Conservation (phyloP, 345 rosid genomes). For the Aquilaria yunnanensis region DNA sequence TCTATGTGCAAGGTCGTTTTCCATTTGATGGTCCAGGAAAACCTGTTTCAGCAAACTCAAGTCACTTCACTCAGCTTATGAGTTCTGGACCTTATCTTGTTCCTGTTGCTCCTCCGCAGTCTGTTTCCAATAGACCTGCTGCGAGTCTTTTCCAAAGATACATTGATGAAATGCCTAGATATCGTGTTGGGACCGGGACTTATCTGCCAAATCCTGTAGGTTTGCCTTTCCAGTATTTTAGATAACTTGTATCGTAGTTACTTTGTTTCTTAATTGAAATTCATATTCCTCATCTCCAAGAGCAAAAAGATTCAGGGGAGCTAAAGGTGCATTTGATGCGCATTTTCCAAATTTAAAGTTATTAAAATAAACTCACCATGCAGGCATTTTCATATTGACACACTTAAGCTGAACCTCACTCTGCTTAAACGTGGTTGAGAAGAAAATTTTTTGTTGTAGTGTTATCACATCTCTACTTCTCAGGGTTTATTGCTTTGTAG, state of each 20-base stretch:
- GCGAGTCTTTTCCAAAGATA: conserved; percentile 10
- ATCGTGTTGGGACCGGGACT: conserved; percentile 17
- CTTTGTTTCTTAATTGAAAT: too few species aligned
- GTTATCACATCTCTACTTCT: background rate
- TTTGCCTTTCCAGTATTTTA: background rate
- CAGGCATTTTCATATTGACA: too few species aligned
- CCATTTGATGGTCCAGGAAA: conserved; percentile 16
- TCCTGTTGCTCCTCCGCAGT: conserved; percentile 11
- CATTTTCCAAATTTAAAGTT: too few species aligned
- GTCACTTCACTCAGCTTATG: conserved; percentile 10
- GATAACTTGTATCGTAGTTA: too few species aligned
- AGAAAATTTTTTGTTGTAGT: background rate
- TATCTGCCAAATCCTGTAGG: conserved; percentile 23
- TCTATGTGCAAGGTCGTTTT: conserved; percentile 10
- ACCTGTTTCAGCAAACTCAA: conserved; percentile 9
- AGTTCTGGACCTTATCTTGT: conserved; percentile 11
- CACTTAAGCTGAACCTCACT: too few species aligned
- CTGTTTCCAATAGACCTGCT: conserved; percentile 5
- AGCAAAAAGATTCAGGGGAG: too few species aligned
- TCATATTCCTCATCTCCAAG: too few species aligned
- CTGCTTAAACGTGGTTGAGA: too few species aligned
- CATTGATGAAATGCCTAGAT: conserved; percentile 13
- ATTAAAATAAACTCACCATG: too few species aligned
- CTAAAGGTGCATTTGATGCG: too few species aligned
- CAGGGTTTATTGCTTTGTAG: conserved; percentile 14